Evolutionary conservation across 805 yeast species (phyloP).

Genomic region (Lachancea dasiensis): DNA sequence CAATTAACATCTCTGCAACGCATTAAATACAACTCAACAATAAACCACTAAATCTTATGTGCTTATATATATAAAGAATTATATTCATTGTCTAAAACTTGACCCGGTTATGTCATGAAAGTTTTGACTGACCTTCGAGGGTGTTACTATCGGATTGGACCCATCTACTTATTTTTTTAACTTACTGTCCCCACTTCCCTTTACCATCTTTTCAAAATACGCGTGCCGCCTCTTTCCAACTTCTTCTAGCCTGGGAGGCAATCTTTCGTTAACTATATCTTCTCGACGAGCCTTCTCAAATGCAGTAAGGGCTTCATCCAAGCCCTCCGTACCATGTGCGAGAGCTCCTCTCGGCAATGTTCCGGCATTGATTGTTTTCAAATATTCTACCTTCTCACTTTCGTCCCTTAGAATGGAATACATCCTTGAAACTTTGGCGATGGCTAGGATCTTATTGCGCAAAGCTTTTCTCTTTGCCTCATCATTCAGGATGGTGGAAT

Average conservation of each 20-base stretch:
- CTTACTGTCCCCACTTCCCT: not conserved
- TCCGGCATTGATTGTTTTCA: conserved; percentile 71
- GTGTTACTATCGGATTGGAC: too few species aligned
- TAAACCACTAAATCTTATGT: conserved; percentile 1
- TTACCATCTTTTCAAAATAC: conserved; percentile 39
- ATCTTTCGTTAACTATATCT: conserved; percentile 76
- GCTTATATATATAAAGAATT: conserved; percentile 1
- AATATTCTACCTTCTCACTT: conserved; percentile 74
- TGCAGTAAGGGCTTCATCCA: conserved; percentile 57
- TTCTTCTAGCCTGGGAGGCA: conserved; percentile 77
- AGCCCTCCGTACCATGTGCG: conserved; percentile 75
- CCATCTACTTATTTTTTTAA: too few species aligned
- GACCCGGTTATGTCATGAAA: too few species aligned
- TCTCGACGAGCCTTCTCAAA: conserved; percentile 81
- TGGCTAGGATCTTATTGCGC: conserved; percentile 85
- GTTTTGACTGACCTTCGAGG: too few species aligned
- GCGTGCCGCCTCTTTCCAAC: conserved; percentile 39
- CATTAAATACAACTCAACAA: not conserved
- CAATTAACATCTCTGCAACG: conserved; percentile 45
- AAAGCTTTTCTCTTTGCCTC: conserved; percentile 45
- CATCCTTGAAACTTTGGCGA: conserved; percentile 94
- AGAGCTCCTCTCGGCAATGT: conserved; percentile 79
- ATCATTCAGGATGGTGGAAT: conserved; percentile 23
- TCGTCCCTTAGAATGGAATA: conserved; percentile 83
- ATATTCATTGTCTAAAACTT: too few species aligned